Evolutionary conservation across 1,284 basidiomycete genomes (phyloP).

Genomic region (Testicularia cyperi): DNA sequence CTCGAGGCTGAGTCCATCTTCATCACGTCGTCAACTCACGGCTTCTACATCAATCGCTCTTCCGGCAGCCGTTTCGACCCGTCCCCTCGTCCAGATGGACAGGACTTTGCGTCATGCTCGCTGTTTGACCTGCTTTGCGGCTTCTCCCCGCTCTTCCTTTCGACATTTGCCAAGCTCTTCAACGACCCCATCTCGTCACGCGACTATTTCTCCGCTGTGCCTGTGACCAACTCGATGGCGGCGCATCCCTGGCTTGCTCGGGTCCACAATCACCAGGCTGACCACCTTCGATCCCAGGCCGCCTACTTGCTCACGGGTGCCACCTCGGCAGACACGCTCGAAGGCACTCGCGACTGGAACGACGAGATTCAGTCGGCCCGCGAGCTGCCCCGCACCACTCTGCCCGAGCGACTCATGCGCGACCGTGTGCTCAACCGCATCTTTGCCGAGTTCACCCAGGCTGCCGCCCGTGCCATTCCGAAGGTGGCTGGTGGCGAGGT

Average conservation of each 20-base stretch:
- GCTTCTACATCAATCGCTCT: constrained; percentile 66
- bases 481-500: constrained; percentile 65
- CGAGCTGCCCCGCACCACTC: constrained; percentile 64
- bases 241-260: constrained; percentile 65
- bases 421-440: constrained; percentile 66
- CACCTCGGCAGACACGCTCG: constrained; percentile 63
- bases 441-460: constrained; percentile 65
- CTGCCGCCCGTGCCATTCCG: constrained; percentile 64
- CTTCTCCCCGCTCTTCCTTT: constrained; percentile 59
- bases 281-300: constrained; percentile 65
- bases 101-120: constrained; percentile 61
- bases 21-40: constrained; percentile 64
- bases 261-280: constrained; percentile 59
- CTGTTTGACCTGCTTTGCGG: constrained; percentile 65
- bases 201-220: constrained; percentile 61
- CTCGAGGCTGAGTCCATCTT: constrained; percentile 66
- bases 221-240: constrained; percentile 65
- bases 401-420: constrained; percentile 65
- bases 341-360: constrained; percentile 67
- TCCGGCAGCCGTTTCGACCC: constrained; percentile 55
- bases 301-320: constrained; percentile 66
- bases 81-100: constrained; percentile 36
- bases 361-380: constrained; percentile 66
- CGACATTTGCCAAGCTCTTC: constrained; percentile 58
- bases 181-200: constrained; percentile 55